Percentiles rank a stretch among this genome's conserved stretches.
Conservation (phyloP, 2,329 filamentous ascomycete genomes). For the Xylariaceae sp. region DNA sequence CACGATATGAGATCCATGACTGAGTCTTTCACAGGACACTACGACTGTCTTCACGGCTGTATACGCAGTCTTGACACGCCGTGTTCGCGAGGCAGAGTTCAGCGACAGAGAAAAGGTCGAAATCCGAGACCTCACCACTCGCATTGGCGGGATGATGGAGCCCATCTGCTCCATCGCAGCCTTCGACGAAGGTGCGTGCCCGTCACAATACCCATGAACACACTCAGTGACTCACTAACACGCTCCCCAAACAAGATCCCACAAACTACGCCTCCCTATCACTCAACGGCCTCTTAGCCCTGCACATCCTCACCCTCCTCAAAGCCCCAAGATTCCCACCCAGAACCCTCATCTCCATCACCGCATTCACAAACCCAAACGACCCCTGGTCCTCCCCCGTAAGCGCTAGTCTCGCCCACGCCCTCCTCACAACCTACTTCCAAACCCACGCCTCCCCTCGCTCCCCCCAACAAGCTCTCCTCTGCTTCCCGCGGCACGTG, state of each 20-base stretch:
- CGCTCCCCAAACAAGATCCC: conserved; percentile 19
- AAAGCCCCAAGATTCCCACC: conserved; percentile 16
- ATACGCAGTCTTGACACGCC: conserved; percentile 15
- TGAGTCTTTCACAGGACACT: conserved; percentile 12
- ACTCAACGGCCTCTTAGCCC: conserved; percentile 23
- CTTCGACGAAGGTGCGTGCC: conserved; percentile 22
- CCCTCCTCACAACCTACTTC: conserved; percentile 20
- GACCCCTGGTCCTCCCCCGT: conserved; percentile 26
- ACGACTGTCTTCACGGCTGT: conserved; percentile 13
- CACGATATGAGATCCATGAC: conserved; percentile 1
- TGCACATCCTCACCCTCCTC: conserved; percentile 27
- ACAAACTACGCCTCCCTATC: conserved; percentile 24
- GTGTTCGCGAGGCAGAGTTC: neutral
- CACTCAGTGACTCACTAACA: neutral
- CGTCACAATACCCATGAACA: neutral
- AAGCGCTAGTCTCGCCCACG: conserved; percentile 13
- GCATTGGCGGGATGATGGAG: conserved; percentile 33
- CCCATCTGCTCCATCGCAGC: conserved; percentile 22
- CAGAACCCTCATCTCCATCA: conserved; percentile 28
- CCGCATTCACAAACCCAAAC: conserved; percentile 26
- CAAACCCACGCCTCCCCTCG: neutral
- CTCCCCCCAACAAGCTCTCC: neutral
- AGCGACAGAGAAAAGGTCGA: conserved; percentile 31
- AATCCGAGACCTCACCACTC: conserved; percentile 8
- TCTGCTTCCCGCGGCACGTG: no score